A percentile compares a stretch with the other conserved stretches of the same genome.
Conservation (phyloP, 495 filamentous ascomycete species). For the Podospora anserina region DNA sequence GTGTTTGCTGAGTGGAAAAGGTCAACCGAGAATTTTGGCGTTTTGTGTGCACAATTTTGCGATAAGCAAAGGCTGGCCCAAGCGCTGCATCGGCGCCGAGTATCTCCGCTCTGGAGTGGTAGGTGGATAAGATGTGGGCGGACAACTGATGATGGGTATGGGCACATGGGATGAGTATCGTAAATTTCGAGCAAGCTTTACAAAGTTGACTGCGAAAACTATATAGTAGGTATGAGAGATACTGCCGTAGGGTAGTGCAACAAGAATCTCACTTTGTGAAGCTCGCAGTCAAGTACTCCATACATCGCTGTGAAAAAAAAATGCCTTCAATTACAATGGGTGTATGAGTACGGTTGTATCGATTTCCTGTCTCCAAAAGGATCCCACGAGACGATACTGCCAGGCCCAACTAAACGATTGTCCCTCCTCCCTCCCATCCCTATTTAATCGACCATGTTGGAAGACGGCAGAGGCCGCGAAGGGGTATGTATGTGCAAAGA, state of each 20-base stretch:
- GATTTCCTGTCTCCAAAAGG: neutral
- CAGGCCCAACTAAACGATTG: conserved; percentile 8
- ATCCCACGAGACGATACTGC: neutral
- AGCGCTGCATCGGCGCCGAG: conserved; percentile 1
- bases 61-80: conserved; percentile 11
- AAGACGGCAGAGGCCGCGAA: conserved; percentile 17
- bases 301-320: conserved; percentile 8
- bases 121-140: neutral
- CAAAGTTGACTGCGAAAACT: no score
- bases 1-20: conserved; percentile 6
- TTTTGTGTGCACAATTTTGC: conserved; percentile 18
- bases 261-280: neutral
- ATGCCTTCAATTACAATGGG: conserved; percentile 7
- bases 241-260: neutral
- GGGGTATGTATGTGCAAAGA: conserved; percentile 23
- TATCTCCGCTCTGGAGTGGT: neutral
- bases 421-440: conserved; percentile 5
- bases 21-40: neutral
- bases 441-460: conserved; percentile 6
- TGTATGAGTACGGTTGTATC: neutral
- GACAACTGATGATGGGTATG: no score
- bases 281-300: neutral
- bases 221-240: no score
- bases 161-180: no score
- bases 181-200: no score